Conservation (phyloP, 2,329 filamentous ascomycete species). For the Thielaviopsis musarum region DNA sequence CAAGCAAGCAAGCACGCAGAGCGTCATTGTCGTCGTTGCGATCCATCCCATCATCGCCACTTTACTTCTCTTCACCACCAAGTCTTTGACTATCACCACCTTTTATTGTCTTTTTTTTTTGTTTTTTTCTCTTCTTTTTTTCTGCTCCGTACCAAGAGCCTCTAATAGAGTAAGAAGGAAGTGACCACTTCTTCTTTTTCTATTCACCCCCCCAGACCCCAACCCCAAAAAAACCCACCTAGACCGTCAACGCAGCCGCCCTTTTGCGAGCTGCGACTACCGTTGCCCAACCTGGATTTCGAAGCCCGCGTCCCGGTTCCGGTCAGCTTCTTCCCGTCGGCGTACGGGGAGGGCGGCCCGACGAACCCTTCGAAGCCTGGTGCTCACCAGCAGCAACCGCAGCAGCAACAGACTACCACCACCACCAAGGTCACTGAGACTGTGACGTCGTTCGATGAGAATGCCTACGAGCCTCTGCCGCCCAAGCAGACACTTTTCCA, state of each 20-base stretch:
- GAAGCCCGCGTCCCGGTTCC: conserved; percentile 97
- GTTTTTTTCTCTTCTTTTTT: neutral
- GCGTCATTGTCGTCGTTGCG: neutral
- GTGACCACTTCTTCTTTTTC: neutral
- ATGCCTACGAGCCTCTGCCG: conserved; percentile 40
- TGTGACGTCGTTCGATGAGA: conserved; percentile 46
- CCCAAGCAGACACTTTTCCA: conserved; percentile 12
- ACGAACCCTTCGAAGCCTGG: neutral
- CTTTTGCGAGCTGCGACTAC: conserved; percentile 1
- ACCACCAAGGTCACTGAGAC: conserved; percentile 12
- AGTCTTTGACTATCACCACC: neutral
- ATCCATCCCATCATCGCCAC: neutral
- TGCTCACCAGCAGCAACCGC: conserved; percentile 15
- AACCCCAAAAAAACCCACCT: neutral
- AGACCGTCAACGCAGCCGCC: neutral
- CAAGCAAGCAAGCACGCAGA: neutral
- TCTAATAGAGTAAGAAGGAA: neutral
- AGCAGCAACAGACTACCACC: conserved; percentile 24
- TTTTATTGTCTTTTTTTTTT: neutral
- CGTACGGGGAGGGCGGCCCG: conserved; percentile 51
- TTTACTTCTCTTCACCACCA: neutral
- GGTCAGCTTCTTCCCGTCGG: conserved; percentile 99
- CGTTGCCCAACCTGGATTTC: conserved; percentile 98
- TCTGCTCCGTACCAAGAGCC: neutral
- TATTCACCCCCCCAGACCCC: neutral